Percentiles rank a stretch among this genome's conserved stretches.
Conservation (phyloP, 805 yeast species). For the Sugiyamaella valdiviana region DNA sequence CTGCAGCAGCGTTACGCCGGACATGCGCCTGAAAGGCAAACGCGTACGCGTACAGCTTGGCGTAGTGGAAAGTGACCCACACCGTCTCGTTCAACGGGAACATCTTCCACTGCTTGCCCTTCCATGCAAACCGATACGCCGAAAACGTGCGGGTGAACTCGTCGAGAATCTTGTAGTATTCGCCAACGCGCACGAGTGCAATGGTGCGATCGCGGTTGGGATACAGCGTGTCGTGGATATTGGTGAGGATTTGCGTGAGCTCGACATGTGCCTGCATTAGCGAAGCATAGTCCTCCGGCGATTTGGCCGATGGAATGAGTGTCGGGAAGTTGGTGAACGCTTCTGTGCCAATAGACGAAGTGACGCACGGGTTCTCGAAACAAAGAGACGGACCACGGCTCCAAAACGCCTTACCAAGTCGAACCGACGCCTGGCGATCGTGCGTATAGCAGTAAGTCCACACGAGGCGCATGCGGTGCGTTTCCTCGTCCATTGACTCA, state of each 20-base stretch:
- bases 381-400: constrained; percentile 23
- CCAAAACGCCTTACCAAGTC: constrained; percentile 24
- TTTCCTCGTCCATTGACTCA: constrained; percentile 16
- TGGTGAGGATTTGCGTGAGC: constrained; percentile 22
- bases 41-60: constrained; percentile 20
- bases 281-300: constrained; percentile 14
- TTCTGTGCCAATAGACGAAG: constrained; percentile 8
- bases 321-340: constrained; percentile 21
- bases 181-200: constrained; percentile 21
- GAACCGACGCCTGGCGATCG: constrained; percentile 23
- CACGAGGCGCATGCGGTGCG: constrained; percentile 19
- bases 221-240: constrained; percentile 23
- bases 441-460: constrained; percentile 24
- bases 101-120: constrained; percentile 16
- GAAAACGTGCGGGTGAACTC: constrained; percentile 22
- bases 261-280: constrained; percentile 21
- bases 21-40: constrained; percentile 23
- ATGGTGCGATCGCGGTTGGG: constrained; percentile 22
- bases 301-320: constrained; percentile 1
- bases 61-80: constrained; percentile 19
- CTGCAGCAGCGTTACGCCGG: constrained; percentile 12
- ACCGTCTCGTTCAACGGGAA: constrained; percentile 19
- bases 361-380: constrained; percentile 13
- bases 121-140: constrained; percentile 20
- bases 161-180: constrained; percentile 21